phyloP scores from a whole-genome alignment of 2,329 filamentous ascomycete species.

The Bipolaris oryzae region DNA sequence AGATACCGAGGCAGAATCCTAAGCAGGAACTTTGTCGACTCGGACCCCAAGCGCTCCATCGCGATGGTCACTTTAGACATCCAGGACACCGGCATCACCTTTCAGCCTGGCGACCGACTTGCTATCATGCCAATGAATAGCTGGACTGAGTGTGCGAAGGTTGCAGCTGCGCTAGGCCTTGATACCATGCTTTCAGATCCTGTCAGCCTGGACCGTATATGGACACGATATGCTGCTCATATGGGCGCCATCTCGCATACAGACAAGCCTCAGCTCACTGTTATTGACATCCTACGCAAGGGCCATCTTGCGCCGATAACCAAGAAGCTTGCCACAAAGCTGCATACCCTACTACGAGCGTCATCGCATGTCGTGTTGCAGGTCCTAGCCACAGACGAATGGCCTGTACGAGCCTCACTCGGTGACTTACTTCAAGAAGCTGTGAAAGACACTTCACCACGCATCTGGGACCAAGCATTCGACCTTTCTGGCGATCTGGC shows the following conservation, averaged over 20 bases:
- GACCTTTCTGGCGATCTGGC: constrained; percentile 24
- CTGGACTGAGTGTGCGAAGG: constrained; percentile 62
- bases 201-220: constrained; percentile 49
- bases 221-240: constrained; percentile 51
- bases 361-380: constrained; percentile 31
- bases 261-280: constrained; percentile 20
- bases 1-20: constrained; percentile 57
- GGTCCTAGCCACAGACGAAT: constrained; percentile 33
- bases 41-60: constrained; percentile 55
- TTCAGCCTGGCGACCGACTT: constrained; percentile 60
- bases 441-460: constrained; percentile 27
- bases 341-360: constrained; percentile 31
- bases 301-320: constrained; percentile 34
- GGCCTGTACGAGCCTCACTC: constrained; percentile 31
- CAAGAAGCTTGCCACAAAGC: constrained; percentile 30
- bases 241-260: constrained; percentile 20
- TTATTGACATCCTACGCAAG: constrained; percentile 32
- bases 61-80: constrained; percentile 60
- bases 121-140: constrained; percentile 62
- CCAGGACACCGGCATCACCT: constrained; percentile 60
- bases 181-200: constrained; percentile 55
- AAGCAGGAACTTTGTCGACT: constrained; percentile 55
- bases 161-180: constrained; percentile 59
- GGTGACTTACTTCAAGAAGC: constrained; percentile 34
- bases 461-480: constrained; percentile 36